Conservation (phyloP, 2,329 filamentous ascomycete species). For the Hyphodiscus sp. region DNA sequence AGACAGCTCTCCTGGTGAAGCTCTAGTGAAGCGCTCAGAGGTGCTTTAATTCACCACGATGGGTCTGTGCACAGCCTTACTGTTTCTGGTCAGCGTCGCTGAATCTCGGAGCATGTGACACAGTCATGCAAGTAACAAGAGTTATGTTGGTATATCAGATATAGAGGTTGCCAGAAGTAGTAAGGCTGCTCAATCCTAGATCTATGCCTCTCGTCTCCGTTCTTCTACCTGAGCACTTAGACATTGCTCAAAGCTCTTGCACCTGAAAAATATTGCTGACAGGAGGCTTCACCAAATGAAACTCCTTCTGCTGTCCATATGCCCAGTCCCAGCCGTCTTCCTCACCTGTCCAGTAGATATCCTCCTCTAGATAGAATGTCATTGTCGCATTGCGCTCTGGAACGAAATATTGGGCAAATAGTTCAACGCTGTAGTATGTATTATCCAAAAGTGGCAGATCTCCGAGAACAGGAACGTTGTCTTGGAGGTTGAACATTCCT, state of each 20-base stretch:
- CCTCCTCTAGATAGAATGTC: constrained; percentile 43
- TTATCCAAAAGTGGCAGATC: constrained; percentile 39
- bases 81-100: no score
- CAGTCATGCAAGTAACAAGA: no score
- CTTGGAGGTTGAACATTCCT: constrained; percentile 46
- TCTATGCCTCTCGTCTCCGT: no score
- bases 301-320: constrained; percentile 40
- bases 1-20: no score
- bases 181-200: no score
- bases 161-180: no score
- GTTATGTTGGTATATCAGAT: no score
- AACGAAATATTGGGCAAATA: constrained; percentile 42
- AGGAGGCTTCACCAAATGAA: constrained; percentile 27
- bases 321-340: constrained; percentile 41
- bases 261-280: not conserved
- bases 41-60: no score
- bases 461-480: constrained; percentile 39
- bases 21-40: no score
- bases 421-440: constrained; percentile 45
- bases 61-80: no score
- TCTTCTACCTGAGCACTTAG: no score
- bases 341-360: constrained; percentile 40
- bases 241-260: not conserved
- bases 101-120: no score
- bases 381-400: constrained; percentile 39